Base-by-base conservation (phyloP, 257 asterid genomes). In the Knoxia roxburghii region DNA sequence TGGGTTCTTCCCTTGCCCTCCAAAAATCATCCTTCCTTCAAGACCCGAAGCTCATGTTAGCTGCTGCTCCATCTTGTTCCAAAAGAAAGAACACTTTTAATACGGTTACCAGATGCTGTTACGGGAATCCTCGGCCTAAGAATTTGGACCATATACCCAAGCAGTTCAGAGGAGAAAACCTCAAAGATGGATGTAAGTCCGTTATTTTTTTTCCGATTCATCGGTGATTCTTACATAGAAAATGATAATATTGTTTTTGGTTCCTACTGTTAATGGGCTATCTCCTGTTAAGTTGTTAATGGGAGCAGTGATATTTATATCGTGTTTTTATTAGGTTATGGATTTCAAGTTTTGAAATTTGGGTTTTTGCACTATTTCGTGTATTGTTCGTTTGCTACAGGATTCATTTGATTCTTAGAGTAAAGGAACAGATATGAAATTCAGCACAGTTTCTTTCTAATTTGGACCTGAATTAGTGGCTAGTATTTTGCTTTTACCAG, bases 161-260 rank as follows among this genome's bases (percentile, higher is more conserved):
- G 68, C 89, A 88, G 75, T 93, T 93, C 80, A 83, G 96, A 51
- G 78, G 77, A 67, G 96, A 90, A 17, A 88, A 93, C 78, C 92
- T 93, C 81, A 86, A 85, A 68, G 95, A 93, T 73, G 99, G 97
- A 66, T 65, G 98, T 92, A 74, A 76, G 86, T 71, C 12, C 26
- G 26, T 37, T 35, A 40, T 40, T 53, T 29, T 26, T 39, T 24
- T 14, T 52, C 30, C 50, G 61, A 26, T 53, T 67, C 30, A 20
- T 2, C n/a, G 13, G 2, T 35, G 32, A n/a, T 60, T 60, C 27
- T 23, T 37, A n/a, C 5, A 1, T 61, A 21, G 50, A 13, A 23
- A 35, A 13, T n/a, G 20, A n/a, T n/a, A 7, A 30, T 9, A 6
- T 4, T 20, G 6, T 48, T 48, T 30, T 20, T 35, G 45, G 30